Evolutionary conservation across 1,139 yeast species (phyloP).

Genomic region (Candida tetrigidarum): DNA sequence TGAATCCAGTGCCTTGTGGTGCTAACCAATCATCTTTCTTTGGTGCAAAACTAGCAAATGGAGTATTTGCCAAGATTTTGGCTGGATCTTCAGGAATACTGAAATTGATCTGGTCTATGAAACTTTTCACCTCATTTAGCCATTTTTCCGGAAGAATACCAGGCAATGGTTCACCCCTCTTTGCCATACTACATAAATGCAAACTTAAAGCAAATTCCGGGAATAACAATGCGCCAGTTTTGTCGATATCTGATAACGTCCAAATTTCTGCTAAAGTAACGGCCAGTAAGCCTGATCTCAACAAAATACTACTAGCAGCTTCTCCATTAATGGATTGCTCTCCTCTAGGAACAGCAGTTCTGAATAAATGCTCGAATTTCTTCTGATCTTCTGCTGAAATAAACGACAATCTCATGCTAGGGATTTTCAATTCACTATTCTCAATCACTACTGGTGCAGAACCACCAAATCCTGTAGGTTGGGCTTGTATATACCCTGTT

Average conservation of each 20-base stretch:
- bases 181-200: constrained; percentile 79
- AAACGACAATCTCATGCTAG: constrained; percentile 76
- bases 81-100: constrained; percentile 66
- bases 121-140: constrained; percentile 80
- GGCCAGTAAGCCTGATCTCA: constrained; percentile 81
- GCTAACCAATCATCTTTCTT: constrained; percentile 27
- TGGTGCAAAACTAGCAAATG: constrained; percentile 40
- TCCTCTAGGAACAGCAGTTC: constrained; percentile 75
- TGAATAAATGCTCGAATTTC: constrained; percentile 81
- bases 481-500: constrained; percentile 40
- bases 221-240: constrained; percentile 81
- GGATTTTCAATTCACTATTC: constrained; percentile 54
- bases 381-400: constrained; percentile 84
- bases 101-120: constrained; percentile 88
- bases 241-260: constrained; percentile 87
- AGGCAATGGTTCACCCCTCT: constrained; percentile 82
- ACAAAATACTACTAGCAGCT: constrained; percentile 75
- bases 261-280: constrained; percentile 84
- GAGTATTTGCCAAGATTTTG: constrained; percentile 48
- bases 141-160: constrained; percentile 69
- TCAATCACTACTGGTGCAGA: constrained; percentile 32
- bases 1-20: constrained; percentile 20
- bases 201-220: constrained; percentile 96
- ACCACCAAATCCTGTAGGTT: constrained; percentile 40
- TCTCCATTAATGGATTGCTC: constrained; percentile 80